Base-by-base conservation (phyloP, 805 yeast genomes). In the Suhomyces kilbournensis region DNA sequence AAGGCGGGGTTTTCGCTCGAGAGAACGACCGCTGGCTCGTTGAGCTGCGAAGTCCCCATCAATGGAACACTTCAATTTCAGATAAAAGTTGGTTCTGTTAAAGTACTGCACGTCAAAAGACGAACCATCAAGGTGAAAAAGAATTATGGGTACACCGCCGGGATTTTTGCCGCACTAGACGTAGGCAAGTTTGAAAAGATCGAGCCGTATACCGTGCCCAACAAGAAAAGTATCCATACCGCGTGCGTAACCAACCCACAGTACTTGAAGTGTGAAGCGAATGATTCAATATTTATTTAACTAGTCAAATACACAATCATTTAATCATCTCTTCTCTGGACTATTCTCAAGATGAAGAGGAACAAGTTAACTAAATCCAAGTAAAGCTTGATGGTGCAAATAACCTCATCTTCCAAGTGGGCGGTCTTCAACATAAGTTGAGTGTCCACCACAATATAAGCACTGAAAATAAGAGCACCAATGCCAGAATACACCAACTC, bases 281-380 rank as follows among this genome's bases (percentile, higher is more conserved):
- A 32, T 35, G 25, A 46, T 39, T 10, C n/a, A 23, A 19, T 12
- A 2, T 42, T 23, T 22, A 42, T 38, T 17, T 4, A 9, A 17
- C 14, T 38, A 35, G 20, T 15, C n/a, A 34, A n/a, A 34, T 34
- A 34, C 7, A 34, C 7, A 15, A n/a, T n/a, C n/a, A n/a, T 34
- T 14, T 28, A 47, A 26, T 54, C 51, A 19, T 53, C 42, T 34
- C 57, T 49, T 48, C 61, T 61, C 20, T 76, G 71, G 59, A 89
- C 70, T 40, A 90, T 78, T 56, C 96, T 76, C 65, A 90, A 77
- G 54, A 91, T 84, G 69, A 82, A 83, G 57, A 90, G 66, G 74
- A 90, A 91, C 70, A 90, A 76, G 70, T 90, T 90, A 69, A 91
- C 75, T 46, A 90, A 81, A 66, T 90, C 97, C 75, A 90, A 77